Conservation (phyloP, 2,329 filamentous ascomycete species). For the Aspergillus fischeri region DNA sequence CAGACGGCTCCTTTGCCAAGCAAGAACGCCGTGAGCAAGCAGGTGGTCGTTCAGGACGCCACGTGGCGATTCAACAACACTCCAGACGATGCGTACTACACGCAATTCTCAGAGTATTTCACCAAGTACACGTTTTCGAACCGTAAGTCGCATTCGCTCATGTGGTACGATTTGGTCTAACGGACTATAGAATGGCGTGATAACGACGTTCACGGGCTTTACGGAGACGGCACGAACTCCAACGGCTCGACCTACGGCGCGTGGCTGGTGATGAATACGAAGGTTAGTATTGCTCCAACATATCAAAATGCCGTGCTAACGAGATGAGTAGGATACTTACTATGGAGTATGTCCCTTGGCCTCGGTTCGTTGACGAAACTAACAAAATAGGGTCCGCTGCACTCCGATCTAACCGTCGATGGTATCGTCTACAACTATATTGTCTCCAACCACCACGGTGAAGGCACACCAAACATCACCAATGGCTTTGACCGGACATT, state of each 20-base stretch:
- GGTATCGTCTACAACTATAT: conserved; percentile 65
- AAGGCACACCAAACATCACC: conserved; percentile 61
- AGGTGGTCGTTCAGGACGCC: conserved; percentile 58
- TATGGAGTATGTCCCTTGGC: conserved; percentile 18
- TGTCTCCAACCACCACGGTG: conserved; percentile 60
- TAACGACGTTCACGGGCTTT: conserved; percentile 55
- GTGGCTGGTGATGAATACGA: conserved; percentile 63
- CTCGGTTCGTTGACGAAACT: background rate
- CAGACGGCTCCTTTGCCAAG: conserved; percentile 53
- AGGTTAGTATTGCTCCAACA: conserved; percentile 43
- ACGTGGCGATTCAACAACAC: conserved; percentile 59
- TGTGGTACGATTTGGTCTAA: background rate
- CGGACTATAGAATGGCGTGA: conserved; percentile 46
- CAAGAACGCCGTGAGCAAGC: conserved; percentile 29
- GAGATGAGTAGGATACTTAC: conserved; percentile 20
- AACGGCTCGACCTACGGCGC: conserved; percentile 53
- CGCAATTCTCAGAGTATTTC: conserved; percentile 57
- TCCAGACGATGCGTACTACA: conserved; percentile 52
- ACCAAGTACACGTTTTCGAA: conserved; percentile 63
- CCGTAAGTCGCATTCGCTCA: conserved; percentile 18
- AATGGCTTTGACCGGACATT: conserved; percentile 63
- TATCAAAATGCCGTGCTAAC: background rate
- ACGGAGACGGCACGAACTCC: conserved; percentile 49
- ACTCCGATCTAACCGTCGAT: conserved; percentile 61
- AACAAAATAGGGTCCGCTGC: conserved; percentile 47